phyloP scores from a whole-genome alignment of 345 rosid species.

The Boechera stricta region DNA sequence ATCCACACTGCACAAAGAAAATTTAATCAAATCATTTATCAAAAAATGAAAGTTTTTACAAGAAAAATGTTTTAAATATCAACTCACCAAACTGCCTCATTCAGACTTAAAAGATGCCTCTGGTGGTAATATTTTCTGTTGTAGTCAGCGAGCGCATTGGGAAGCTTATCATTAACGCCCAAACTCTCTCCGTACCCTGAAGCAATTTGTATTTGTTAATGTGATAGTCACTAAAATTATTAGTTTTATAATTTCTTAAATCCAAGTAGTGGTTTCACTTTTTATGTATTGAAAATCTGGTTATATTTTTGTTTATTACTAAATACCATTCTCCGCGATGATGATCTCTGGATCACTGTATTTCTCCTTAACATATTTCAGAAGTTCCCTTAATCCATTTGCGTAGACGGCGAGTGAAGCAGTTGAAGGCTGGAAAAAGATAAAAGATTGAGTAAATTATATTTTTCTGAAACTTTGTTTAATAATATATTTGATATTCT shows the following conservation, averaged over 20 bases:
- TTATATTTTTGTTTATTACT: too few species aligned
- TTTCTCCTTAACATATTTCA: conserved; percentile 29
- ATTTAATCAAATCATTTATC: not conserved
- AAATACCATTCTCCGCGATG: conserved; percentile 20
- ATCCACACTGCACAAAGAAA: conserved; percentile 22
- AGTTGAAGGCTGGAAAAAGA: not conserved
- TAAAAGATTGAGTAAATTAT: not conserved
- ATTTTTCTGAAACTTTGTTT: not conserved
- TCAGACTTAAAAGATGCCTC: conserved; percentile 21
- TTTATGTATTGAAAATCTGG: not conserved
- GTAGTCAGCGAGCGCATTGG: conserved; percentile 19
- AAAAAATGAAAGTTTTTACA: not conserved
- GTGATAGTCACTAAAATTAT: not conserved
- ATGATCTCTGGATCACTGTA: conserved; percentile 24
- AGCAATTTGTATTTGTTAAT: not conserved
- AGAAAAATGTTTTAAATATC: not conserved
- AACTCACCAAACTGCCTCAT: conserved; percentile 32
- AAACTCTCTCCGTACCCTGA: conserved; percentile 25
- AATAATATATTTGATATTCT: too few species aligned
- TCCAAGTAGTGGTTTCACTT: not conserved
- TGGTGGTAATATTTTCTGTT: conserved; percentile 32
- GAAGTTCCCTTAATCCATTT: conserved; percentile 17
- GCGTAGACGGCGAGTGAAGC: conserved; percentile 33
- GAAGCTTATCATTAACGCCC: conserved; percentile 5
- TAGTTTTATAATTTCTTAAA: not conserved